phyloP scores from a whole-genome alignment of 2,329 filamentous ascomycete species.

The Penicillium italicum region DNA sequence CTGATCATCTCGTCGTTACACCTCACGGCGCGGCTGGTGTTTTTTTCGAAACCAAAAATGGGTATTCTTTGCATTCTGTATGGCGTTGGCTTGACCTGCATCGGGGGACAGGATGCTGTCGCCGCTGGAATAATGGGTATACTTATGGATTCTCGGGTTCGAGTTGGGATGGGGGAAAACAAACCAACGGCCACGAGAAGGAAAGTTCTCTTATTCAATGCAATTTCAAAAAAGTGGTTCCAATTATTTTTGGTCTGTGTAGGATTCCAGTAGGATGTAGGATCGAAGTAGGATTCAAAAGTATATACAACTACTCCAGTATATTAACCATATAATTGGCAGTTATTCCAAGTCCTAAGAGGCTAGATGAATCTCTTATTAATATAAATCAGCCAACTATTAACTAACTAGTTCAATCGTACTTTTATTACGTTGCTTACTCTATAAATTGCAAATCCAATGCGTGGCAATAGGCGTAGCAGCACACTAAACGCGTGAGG shows the following conservation, averaged over 20 bases:
- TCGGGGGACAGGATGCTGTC: slow-evolving; percentile 34
- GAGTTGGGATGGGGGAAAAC: slow-evolving; percentile 14
- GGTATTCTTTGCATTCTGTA: slow-evolving; percentile 42
- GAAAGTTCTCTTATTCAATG: slow-evolving; percentile 29
- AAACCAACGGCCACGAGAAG: slow-evolving; percentile 26
- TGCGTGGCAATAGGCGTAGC: slow-evolving; percentile 1
- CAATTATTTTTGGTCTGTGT: neutral
- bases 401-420: too few relatives aligned
- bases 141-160: slow-evolving; percentile 19
- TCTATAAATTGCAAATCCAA: neutral
- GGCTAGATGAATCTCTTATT: neutral
- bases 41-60: slow-evolving; percentile 13
- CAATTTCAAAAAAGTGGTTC: slow-evolving; percentile 21
- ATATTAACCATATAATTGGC: too few relatives aligned
- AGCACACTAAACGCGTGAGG: slow-evolving; percentile 4
- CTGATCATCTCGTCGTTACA: neutral
- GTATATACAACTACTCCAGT: too few relatives aligned
- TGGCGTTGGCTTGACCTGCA: slow-evolving; percentile 43
- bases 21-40: slow-evolving; percentile 5
- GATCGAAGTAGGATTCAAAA: neutral
- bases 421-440: neutral
- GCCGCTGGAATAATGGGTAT: slow-evolving; percentile 32
- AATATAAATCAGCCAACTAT: neutral
- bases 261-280: neutral
- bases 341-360: too few relatives aligned